These are phyloP conservation scores for Boletus rubescentipes DNA, from an alignment of 768 basidiomycete species.

Conservation along the genomic window DNA sequence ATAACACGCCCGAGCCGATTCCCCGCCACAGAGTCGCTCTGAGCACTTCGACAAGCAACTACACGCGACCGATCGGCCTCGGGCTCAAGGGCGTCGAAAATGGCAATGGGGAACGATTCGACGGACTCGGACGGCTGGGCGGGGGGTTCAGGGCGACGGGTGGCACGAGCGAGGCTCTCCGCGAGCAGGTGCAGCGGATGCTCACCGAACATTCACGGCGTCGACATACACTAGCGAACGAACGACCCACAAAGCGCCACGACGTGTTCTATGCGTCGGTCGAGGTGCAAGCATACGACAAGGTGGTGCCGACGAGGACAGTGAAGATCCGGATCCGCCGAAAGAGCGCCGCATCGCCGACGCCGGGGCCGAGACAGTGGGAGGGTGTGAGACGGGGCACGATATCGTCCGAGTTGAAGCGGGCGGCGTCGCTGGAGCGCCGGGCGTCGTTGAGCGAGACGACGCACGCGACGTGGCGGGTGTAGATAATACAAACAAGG, in stretches of 20 bases:
- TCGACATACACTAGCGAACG: slow-evolving; percentile 15
- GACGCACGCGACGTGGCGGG: slow-evolving; percentile 18
- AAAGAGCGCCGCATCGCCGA: slow-evolving; percentile 22
- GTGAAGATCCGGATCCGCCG: slow-evolving; percentile 16
- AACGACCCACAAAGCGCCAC: slow-evolving; percentile 21
- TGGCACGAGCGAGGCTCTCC: slow-evolving; percentile 11
- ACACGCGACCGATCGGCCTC: slow-evolving; percentile 18
- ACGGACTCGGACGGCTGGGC: slow-evolving; percentile 30
- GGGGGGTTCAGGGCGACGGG: slow-evolving; percentile 21
- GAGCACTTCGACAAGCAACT: background rate
- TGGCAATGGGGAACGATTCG: slow-evolving; percentile 24
- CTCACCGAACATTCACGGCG: slow-evolving; percentile 20
- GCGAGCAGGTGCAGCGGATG: slow-evolving; percentile 22
- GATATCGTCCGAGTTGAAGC: slow-evolving; percentile 32
- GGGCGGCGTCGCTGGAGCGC: slow-evolving; percentile 27
- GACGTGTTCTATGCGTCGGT: slow-evolving; percentile 31
- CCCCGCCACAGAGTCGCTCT: background rate
- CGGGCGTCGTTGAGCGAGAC: slow-evolving; percentile 20
- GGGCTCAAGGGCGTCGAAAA: slow-evolving; percentile 28
- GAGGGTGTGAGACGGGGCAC: slow-evolving; percentile 20
- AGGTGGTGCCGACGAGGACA: background rate
- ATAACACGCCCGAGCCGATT: slow-evolving; percentile 26
- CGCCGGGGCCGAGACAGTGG: slow-evolving; percentile 6
- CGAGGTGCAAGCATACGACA: slow-evolving; percentile 3
- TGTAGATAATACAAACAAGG: slow-evolving; percentile 17